phyloP scores from a whole-genome alignment of 139 green algal species.

The Coelastrella sp. region DNA sequence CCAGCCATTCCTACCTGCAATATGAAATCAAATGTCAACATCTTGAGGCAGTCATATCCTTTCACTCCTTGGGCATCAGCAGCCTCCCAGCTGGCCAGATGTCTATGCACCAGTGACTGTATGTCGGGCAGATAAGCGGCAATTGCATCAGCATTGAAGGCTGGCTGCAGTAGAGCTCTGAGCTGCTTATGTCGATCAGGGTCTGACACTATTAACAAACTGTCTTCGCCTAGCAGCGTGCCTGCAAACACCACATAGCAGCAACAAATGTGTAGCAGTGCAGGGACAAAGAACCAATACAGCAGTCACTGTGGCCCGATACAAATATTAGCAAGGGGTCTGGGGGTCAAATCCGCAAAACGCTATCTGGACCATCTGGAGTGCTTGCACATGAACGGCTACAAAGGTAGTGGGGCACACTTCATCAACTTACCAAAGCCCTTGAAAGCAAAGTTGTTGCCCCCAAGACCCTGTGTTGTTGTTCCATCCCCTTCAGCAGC shows the following conservation, averaged over 20 bases:
- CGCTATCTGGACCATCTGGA: too few relatives aligned
- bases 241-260: background rate
- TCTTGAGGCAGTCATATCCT: background rate
- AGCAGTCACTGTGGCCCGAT: background rate
- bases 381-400: background rate
- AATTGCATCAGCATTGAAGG: slow-evolving; percentile 15
- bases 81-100: slow-evolving; percentile 38
- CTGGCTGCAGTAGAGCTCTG: slow-evolving; percentile 28
- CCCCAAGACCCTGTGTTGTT: slow-evolving; percentile 22
- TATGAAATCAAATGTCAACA: slow-evolving; percentile 33
- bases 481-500: background rate
- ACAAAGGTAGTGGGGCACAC: background rate
- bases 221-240: slow-evolving; percentile 13
- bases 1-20: slow-evolving; percentile 42
- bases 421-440: slow-evolving; percentile 2
- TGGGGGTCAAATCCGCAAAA: too few relatives aligned
- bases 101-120: background rate
- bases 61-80: slow-evolving; percentile 50
- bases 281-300: background rate
- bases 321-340: too few relatives aligned
- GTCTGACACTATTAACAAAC: slow-evolving; percentile 19
- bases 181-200: slow-evolving; percentile 1
- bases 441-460: background rate
- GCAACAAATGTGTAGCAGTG: background rate
- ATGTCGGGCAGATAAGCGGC: slow-evolving; percentile 4